Percentiles rank a stretch among this genome's conserved stretches.
These are phyloP conservation scores for Arthrobotrys sinensis DNA, from an alignment of 2,329 filamentous ascomycete species.

Conservation along the genomic window DNA sequence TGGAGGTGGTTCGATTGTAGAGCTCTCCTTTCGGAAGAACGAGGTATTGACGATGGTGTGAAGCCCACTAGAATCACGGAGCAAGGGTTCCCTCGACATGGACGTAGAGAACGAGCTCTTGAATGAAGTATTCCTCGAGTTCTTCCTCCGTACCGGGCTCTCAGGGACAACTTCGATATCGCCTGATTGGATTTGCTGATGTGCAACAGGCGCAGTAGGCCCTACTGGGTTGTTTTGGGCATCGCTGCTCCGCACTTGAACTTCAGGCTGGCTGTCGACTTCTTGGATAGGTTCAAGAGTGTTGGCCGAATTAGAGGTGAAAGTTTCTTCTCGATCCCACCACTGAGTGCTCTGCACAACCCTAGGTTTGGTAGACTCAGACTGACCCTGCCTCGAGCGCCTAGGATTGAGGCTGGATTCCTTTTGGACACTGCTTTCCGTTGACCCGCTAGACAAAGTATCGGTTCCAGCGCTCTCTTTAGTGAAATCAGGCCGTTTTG, in stretches of 20 bases:
- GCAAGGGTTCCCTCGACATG: conserved; percentile 32
- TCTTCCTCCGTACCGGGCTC: conserved; percentile 28
- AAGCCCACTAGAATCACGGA: conserved; percentile 44
- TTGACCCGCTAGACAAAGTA: background rate
- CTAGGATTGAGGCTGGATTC: no score
- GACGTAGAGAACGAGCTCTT: conserved; percentile 2
- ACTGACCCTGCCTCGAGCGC: no score
- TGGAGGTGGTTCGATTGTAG: conserved; percentile 24
- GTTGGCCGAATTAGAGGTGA: conserved; percentile 13
- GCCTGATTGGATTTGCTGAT: background rate
- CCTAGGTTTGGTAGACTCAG: conserved; percentile 3
- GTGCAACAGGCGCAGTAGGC: background rate
- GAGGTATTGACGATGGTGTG: conserved; percentile 42
- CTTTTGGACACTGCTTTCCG: background rate
- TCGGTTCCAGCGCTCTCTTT: background rate
- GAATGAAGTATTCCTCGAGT: background rate
- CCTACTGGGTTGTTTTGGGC: background rate
- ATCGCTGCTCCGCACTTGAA: conserved; percentile 44
- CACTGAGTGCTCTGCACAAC: conserved; percentile 52
- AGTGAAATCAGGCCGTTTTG: conserved; percentile 32
- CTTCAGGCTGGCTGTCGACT: conserved; percentile 53
- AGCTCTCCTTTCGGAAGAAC: conserved; percentile 47
- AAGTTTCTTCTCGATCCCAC: conserved; percentile 55
- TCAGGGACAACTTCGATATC: conserved; percentile 38
- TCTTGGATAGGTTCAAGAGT: conserved; percentile 45